Base-by-base conservation (phyloP, 2,329 filamentous ascomycete genomes). In the Pseudofabraea citricarpa region DNA sequence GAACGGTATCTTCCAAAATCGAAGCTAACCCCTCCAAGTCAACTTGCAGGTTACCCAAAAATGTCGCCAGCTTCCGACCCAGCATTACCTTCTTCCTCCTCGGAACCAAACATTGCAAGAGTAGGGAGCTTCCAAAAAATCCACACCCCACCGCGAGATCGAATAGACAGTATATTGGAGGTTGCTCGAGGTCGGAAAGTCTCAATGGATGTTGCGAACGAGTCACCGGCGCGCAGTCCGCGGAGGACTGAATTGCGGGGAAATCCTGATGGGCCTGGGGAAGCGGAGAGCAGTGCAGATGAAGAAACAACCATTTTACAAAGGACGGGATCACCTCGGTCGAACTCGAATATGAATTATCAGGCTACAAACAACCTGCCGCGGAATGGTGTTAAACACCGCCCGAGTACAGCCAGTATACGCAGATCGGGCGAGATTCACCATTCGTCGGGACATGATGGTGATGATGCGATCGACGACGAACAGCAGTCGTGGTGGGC, bases 401-500 rank as follows among this genome's bases (percentile, higher is more conserved):
- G 24, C 19, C 45, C 45, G 5, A 52, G 40, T 39, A 52, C 50
- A 32, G 23, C 24, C 5, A 50, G 48, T 27, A 51, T 48, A 23
- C 31, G 48, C 31, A 44, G 44, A 42, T 21, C n/a, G 13, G 36
- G 47, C 16, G 40, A 47, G 37, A 43, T 43, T 10, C 33, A 36
- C 4, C 6, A 32, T 21, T 33, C 41, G 18, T 42, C 27, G 12
- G 47, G 39, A 16, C 35, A 27, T 10, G 29, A 22, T 19, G 37
- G 29, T 21, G 16, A 37, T 26, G 48, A 47, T 29, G 29, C n/a
- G 20, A 48, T 42, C 15, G 50, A 31, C n/a, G 50, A 55, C 36
- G 50, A 59, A 31, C 49, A 63, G 45, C 61, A 63, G 48, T 51
- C 62, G 32, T 81, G 81, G 75, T 81, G 75, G 73, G 67, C 68